Conservation (phyloP, 176 grass and related monocot genomes). For the Aegilops speltoides region DNA sequence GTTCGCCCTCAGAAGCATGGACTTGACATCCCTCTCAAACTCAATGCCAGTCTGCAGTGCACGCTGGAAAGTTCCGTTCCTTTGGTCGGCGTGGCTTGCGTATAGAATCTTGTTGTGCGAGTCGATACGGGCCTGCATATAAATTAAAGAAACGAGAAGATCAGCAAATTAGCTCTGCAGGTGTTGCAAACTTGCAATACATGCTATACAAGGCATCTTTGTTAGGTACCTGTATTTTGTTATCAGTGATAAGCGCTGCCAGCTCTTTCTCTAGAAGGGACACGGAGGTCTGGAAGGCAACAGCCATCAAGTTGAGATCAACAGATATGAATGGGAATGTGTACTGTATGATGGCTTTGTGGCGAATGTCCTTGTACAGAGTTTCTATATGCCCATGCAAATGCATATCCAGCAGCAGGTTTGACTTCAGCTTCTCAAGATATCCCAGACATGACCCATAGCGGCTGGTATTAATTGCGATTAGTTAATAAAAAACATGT, state of each 20-base stretch:
- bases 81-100: conserved; percentile 55
- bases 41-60: conserved; percentile 69
- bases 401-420: conserved; percentile 48
- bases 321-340: conserved; percentile 97
- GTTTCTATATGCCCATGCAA: conserved; percentile 50
- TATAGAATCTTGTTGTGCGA: conserved; percentile 81
- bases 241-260: conserved; percentile 74
- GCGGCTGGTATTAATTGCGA: conserved; percentile 7
- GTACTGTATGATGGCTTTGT: conserved; percentile 92
- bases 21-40: conserved; percentile 78
- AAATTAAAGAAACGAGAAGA: neutral
- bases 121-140: conserved; percentile 82
- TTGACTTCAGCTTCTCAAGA: conserved; percentile 51
- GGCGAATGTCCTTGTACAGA: conserved; percentile 73
- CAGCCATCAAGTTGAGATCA: conserved; percentile 84
- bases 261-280: conserved; percentile 74
- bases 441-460: conserved; percentile 42
- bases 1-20: conserved; percentile 85
- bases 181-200: neutral
- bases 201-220: neutral
- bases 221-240: conserved; percentile 37
- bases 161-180: neutral
- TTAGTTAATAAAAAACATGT: conserved; percentile 19
- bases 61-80: conserved; percentile 70
- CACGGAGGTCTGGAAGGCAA: conserved; percentile 66